Percentiles rank a stretch among this genome's conserved stretches.
These are phyloP conservation scores for Suhomyces emberorum DNA, from an alignment of 805 yeast species.

Conservation along the genomic window DNA sequence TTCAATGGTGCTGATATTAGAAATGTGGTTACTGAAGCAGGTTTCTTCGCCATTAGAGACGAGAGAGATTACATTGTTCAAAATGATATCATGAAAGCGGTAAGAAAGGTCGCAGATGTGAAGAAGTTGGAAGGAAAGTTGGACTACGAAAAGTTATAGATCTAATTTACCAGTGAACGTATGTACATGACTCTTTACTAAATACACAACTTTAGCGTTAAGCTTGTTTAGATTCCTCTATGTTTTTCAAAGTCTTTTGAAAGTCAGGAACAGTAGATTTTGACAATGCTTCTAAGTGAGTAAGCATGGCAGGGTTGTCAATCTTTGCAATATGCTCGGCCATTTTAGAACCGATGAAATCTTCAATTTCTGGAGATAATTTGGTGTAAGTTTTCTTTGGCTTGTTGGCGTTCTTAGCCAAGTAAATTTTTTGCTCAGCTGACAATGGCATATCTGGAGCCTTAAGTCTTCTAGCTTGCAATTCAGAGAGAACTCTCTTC, in stretches of 20 bases:
- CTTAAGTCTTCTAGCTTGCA: conserved; percentile 57
- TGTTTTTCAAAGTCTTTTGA: conserved; percentile 23
- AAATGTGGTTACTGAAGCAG: conserved; percentile 97
- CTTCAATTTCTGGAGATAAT: conserved; percentile 53
- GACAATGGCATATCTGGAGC: conserved; percentile 80
- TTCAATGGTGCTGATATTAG: conserved; percentile 98
- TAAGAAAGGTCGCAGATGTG: conserved; percentile 92
- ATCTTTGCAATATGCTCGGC: conserved; percentile 37
- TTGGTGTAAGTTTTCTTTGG: conserved; percentile 33
- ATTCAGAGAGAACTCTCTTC: conserved; percentile 48
- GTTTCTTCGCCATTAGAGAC: conserved; percentile 96
- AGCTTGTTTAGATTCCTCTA: conserved; percentile 10
- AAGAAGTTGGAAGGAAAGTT: conserved; percentile 95
- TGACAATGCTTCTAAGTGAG: conserved; percentile 40
- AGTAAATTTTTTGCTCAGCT: conserved; percentile 56
- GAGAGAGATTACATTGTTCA: conserved; percentile 94
- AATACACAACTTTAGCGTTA: neutral
- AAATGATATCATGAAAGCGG: conserved; percentile 95
- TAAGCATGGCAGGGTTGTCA: conserved; percentile 31
- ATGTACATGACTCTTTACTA: neutral
- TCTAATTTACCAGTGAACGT: neutral
- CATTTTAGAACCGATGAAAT: conserved; percentile 50
- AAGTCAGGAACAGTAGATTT: conserved; percentile 27
- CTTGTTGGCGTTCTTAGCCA: conserved; percentile 43
- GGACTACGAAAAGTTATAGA: conserved; percentile 89